Evolutionary conservation across 345 rosid genomes (phyloP).

Genomic region (Eucalyptus caleyi): DNA sequence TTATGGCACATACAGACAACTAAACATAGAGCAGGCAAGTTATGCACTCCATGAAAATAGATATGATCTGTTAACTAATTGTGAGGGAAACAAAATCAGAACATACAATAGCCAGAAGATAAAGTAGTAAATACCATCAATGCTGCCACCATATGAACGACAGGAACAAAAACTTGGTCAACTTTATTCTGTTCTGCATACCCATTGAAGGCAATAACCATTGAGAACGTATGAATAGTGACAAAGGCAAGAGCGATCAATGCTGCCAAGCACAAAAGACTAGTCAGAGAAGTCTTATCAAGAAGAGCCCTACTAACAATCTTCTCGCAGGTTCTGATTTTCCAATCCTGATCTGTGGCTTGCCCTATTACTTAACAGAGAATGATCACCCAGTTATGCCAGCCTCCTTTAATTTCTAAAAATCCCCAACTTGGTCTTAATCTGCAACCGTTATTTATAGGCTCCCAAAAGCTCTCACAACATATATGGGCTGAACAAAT

Average conservation of each 20-base stretch:
- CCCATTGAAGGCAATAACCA: conserved; percentile 92
- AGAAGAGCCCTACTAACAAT: neutral
- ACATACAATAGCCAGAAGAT: neutral
- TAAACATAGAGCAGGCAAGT: neutral
- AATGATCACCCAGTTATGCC: neutral
- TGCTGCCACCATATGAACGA: conserved; percentile 75
- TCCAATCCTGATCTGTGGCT: neutral
- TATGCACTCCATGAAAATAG: neutral
- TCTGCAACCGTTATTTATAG: neutral
- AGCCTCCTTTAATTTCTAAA: neutral
- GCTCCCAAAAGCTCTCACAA: neutral
- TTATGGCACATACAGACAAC: neutral
- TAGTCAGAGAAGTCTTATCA: neutral
- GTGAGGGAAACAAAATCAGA: neutral
- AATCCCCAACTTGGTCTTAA: neutral
- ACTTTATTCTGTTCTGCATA: conserved; percentile 80
- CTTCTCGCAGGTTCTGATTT: neutral
- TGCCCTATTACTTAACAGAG: neutral
- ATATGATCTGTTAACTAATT: neutral
- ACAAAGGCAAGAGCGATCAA: conserved; percentile 82
- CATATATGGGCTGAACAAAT: neutral
- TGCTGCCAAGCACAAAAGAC: conserved; percentile 41
- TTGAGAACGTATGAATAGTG: conserved; percentile 89
- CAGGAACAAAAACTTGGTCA: conserved; percentile 76
- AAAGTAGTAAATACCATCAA: conserved; percentile 43